Conservation (phyloP, 106 monocot species). For the Phalaenopsis aphrodite region DNA sequence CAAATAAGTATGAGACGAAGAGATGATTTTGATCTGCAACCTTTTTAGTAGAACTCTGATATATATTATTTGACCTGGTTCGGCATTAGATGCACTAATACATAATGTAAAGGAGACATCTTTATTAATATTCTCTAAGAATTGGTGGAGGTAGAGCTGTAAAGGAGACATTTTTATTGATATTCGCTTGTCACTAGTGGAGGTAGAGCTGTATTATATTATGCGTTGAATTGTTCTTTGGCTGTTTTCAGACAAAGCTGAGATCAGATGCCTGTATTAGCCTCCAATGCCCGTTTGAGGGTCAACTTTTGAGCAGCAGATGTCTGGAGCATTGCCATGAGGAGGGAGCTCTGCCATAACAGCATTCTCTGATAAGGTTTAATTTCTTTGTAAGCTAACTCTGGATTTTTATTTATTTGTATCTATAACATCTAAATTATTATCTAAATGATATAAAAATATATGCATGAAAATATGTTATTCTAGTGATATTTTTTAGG, state of each 20-base stretch:
- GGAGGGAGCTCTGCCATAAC: not conserved
- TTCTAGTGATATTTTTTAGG: no score
- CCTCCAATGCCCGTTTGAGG: not conserved
- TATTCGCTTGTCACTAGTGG: not conserved
- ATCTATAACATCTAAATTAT: no score
- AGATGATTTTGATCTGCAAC: constrained; percentile 5
- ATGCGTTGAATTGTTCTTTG: not conserved
- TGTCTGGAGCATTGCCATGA: not conserved
- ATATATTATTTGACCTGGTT: not conserved
- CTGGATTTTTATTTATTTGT: no score
- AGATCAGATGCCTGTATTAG: not conserved
- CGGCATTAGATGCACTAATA: not conserved
- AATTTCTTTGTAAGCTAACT: not conserved
- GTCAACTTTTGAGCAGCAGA: not conserved
- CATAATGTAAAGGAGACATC: not conserved
- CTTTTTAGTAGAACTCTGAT: not conserved
- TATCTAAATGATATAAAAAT: no score
- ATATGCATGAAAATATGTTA: no score
- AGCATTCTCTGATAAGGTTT: not conserved
- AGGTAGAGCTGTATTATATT: not conserved
- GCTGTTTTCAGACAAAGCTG: not conserved
- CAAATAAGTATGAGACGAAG: constrained; percentile 62
- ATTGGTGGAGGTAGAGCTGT: not conserved
- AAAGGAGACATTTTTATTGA: not conserved
- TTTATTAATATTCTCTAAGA: not conserved